These are phyloP conservation scores for Simmondsia chinensis DNA, from an alignment of 148 eudicot species.

Conservation along the genomic window DNA sequence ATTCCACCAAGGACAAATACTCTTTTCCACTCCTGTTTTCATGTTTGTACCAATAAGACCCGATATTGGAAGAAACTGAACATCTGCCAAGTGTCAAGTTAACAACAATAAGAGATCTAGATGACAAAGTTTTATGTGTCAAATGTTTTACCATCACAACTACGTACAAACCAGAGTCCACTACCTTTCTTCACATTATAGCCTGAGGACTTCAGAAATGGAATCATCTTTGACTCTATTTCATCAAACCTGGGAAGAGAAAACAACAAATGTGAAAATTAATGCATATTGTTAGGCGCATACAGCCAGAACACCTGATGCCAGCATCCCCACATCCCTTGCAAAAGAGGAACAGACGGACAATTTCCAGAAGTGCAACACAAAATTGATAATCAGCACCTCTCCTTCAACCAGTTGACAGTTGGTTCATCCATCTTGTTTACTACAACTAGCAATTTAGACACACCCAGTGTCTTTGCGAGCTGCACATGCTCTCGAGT, in stretches of 20 bases:
- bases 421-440: conserved; percentile 73
- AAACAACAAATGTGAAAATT: not conserved
- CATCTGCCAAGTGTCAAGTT: conserved; percentile 26
- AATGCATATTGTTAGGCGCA: too few relatives aligned
- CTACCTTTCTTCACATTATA: conserved; percentile 77
- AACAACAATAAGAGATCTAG: not conserved
- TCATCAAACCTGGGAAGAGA: conserved; percentile 43
- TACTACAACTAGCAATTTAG: conserved; percentile 49
- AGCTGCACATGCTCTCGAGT: conserved; percentile 70
- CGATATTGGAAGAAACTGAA: conserved; percentile 53
- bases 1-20: conserved; percentile 47
- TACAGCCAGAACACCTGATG: not conserved
- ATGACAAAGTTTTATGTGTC: not conserved
- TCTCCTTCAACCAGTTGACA: conserved; percentile 50
- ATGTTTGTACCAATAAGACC: conserved; percentile 48
- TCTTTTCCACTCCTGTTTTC: conserved; percentile 37
- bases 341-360: too few relatives aligned
- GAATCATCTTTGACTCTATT: conserved; percentile 55
- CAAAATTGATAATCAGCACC: conserved; percentile 21
- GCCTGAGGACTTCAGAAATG: conserved; percentile 47
- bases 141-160: not conserved
- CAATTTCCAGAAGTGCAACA: not conserved
- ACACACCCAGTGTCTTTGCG: conserved; percentile 61
- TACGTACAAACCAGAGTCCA: not conserved
- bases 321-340: not conserved